Evolutionary conservation across 2,329 filamentous ascomycete species (phyloP).

Genomic region (Ophiostoma montium): DNA sequence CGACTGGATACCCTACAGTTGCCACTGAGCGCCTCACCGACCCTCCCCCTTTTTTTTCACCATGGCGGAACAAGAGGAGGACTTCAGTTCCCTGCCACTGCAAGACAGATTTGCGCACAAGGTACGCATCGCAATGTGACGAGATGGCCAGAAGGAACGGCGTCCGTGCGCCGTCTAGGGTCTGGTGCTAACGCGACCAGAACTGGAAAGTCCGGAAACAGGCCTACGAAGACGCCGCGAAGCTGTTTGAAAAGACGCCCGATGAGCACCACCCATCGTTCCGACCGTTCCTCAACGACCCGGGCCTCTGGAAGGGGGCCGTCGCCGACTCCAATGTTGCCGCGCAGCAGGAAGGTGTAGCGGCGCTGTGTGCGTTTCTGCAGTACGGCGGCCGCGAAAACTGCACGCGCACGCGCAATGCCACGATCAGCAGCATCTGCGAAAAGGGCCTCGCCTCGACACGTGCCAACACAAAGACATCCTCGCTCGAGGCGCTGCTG

Average conservation of each 20-base stretch:
- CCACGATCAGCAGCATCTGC: constrained; percentile 64
- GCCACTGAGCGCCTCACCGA: constrained; percentile 1
- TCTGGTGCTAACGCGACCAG: constrained; percentile 25
- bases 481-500: constrained; percentile 71
- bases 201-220: constrained; percentile 95
- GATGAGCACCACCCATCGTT: constrained; percentile 80
- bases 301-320: constrained; percentile 79
- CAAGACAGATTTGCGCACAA: constrained; percentile 76
- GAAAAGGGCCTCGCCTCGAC: constrained; percentile 88
- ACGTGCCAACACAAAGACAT: constrained; percentile 76
- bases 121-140: constrained; percentile 24
- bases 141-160: neutral
- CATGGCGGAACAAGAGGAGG: constrained; percentile 76
- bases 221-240: constrained; percentile 84
- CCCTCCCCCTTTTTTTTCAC: neutral
- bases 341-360: constrained; percentile 85
- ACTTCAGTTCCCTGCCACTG: constrained; percentile 66
- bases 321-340: constrained; percentile 93
- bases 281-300: constrained; percentile 72
- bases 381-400: constrained; percentile 77
- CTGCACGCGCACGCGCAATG: constrained; percentile 60
- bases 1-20: neutral
- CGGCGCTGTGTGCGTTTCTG: constrained; percentile 77
- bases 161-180: neutral
- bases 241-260: constrained; percentile 71